phyloP scores from a whole-genome alignment of 768 basidiomycete genomes.

The Suillus subluteus region DNA sequence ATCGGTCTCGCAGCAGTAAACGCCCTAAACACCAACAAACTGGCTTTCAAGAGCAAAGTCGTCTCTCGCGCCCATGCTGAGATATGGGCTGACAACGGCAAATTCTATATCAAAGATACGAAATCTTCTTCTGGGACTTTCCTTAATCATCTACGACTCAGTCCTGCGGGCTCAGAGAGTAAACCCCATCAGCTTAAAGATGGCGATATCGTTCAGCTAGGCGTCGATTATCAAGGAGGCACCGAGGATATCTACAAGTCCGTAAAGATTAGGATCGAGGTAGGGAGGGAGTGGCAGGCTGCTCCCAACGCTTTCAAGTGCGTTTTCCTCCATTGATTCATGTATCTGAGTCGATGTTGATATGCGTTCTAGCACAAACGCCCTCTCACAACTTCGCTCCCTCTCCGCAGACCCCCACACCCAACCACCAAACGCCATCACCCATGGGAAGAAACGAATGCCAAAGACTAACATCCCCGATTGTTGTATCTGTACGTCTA shows the following conservation, averaged over 20 bases:
- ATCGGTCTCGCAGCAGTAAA: constrained; percentile 52
- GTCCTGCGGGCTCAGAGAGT: constrained; percentile 81
- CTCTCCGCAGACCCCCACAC: constrained; percentile 49
- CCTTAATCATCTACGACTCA: constrained; percentile 90
- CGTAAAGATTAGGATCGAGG: constrained; percentile 93
- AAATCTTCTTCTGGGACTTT: constrained; percentile 92
- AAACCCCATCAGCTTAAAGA: constrained; percentile 82
- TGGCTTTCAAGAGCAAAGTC: constrained; percentile 96
- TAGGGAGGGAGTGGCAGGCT: constrained; percentile 90
- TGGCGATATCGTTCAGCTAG: constrained; percentile 92
- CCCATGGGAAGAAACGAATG: constrained; percentile 28
- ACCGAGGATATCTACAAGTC: constrained; percentile 97
- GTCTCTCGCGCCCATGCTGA: constrained; percentile 95
- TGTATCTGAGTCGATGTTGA: neutral
- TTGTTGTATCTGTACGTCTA: constrained; percentile 87
- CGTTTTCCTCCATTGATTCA: neutral
- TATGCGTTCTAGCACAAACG: constrained; percentile 55
- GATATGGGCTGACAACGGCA: constrained; percentile 76
- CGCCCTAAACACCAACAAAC: constrained; percentile 75
- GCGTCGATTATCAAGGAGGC: constrained; percentile 97
- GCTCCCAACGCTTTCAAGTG: constrained; percentile 87
- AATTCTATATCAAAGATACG: constrained; percentile 90
- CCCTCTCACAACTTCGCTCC: constrained; percentile 80
- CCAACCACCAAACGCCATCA: constrained; percentile 16
- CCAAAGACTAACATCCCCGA: constrained; percentile 63